Evolutionary conservation across 2,329 filamentous ascomycete species (phyloP).

Genomic region (Byssochlamys sp.): DNA sequence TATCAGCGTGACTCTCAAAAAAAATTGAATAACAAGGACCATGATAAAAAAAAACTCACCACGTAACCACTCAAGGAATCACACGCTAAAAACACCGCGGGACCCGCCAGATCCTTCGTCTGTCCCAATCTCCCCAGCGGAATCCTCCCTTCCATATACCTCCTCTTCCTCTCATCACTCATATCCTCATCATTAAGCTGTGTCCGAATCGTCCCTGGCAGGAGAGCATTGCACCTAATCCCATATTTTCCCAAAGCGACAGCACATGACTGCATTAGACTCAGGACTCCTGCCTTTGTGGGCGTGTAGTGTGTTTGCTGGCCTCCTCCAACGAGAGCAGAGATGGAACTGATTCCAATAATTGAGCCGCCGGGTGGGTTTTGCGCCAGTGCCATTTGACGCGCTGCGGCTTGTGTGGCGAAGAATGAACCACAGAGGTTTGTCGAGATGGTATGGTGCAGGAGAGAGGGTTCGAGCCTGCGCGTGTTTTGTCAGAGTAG

Average conservation of each 20-base stretch:
- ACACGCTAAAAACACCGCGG: constrained; percentile 74
- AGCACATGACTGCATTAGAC: constrained; percentile 73
- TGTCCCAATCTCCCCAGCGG: constrained; percentile 66
- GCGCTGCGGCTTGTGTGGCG: constrained; percentile 71
- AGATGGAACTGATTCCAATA: constrained; percentile 40
- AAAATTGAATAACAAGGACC: not conserved
- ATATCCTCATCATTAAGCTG: constrained; percentile 78
- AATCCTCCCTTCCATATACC: constrained; percentile 72
- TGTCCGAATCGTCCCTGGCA: constrained; percentile 75
- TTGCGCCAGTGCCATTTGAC: constrained; percentile 69
- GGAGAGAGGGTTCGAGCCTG: constrained; percentile 59
- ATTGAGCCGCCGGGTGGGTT: constrained; percentile 64
- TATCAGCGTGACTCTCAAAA: not conserved
- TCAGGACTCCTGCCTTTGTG: constrained; percentile 73
- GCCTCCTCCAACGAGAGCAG: constrained; percentile 53
- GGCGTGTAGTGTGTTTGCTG: constrained; percentile 78
- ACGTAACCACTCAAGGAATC: constrained; percentile 71
- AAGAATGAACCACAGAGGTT: constrained; percentile 88
- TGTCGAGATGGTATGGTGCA: constrained; percentile 61
- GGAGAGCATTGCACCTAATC: constrained; percentile 72
- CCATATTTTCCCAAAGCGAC: constrained; percentile 65
- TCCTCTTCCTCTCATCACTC: constrained; percentile 59
- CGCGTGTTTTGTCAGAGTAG: not conserved
- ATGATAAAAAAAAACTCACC: constrained; percentile 22
- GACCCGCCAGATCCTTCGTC: constrained; percentile 67